Evolutionary conservation across 495 filamentous ascomycete species (phyloP), one percentile per base, ranked within the genome.

Genomic region (Tuber borchii): DNA sequence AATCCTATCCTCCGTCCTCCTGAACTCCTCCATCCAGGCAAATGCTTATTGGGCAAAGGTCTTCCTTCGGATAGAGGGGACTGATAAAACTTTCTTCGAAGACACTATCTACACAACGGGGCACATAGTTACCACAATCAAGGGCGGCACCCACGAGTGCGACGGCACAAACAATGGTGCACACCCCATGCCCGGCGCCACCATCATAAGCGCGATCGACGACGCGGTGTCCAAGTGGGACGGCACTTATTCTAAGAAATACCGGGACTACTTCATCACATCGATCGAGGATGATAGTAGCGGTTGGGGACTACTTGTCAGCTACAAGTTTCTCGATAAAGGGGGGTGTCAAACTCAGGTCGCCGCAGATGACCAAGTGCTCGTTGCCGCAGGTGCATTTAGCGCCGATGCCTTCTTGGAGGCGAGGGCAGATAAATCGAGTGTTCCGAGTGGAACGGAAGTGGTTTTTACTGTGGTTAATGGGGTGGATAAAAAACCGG

Each of bases 331-430:
- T 14, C 20, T 17, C 0, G 43, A 56, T 8, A 68, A 74, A 3
- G 73, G 76, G 12, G 73, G 76, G 16, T 78, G 73, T 31, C 70
- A 70, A n/a, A 14, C 69, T 19, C 17, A 71, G 31, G 75, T 77
- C 7, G 1, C 19, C 19, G 26, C n/a, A 1, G 48, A 46, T 14
- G 73, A 75, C 10, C 12, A 75, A 2, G 9, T 78, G 6, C 51
- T 75, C 5, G 51, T 78, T n/a, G 76, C 73, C 2, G 39, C 40
- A 40, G 68, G 51, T 20, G 69, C 26, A 1, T 69, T 69, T 19
- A 34, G 31, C 26, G 45, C 68, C 1, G 42, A 14, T 1, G 12
- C 44, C 17, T 74, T 77, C 45, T 43, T 77, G 20, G 65, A 14
- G 39, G 12, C 17, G 16, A 71, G 68, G 10, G 3, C 17, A 20